phyloP scores from a whole-genome alignment of 768 basidiomycete genomes.

The Suillus cothurnatus region DNA sequence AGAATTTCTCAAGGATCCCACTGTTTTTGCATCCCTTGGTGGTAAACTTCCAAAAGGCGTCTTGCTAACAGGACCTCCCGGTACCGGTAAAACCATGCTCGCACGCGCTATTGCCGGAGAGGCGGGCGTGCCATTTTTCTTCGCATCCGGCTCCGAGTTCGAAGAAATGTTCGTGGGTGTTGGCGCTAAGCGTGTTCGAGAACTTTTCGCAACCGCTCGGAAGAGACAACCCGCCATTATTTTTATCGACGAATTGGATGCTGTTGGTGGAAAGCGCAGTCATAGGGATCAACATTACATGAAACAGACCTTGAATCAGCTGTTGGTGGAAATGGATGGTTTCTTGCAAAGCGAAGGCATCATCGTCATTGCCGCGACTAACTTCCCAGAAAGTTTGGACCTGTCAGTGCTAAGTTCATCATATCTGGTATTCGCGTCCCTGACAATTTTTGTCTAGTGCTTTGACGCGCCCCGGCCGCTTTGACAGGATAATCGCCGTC shows the following conservation, averaged over 20 bases:
- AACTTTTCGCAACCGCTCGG: constrained; percentile 90
- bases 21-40: constrained; percentile 85
- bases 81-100: constrained; percentile 85
- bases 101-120: constrained; percentile 97
- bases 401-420: constrained; percentile 51
- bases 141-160: constrained; percentile 95
- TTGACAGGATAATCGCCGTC: constrained; percentile 91
- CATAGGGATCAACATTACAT: constrained; percentile 84
- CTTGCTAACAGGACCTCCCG: constrained; percentile 85
- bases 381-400: constrained; percentile 94
- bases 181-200: constrained; percentile 93
- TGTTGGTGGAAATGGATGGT: constrained; percentile 97
- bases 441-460: constrained; percentile 54
- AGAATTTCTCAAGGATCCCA: constrained; percentile 92
- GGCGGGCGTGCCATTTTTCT: constrained; percentile 97
- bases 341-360: constrained; percentile 93
- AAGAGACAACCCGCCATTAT: constrained; percentile 97
- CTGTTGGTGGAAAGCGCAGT: constrained; percentile 88
- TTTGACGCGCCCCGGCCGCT: constrained; percentile 93
- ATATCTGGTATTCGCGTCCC: constrained; percentile 8
- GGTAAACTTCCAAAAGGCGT: constrained; percentile 96
- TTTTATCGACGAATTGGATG: constrained; percentile 97
- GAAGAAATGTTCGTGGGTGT: constrained; percentile 98
- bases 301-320: constrained; percentile 95
- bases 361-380: constrained; percentile 96